Evolutionary conservation across 768 basidiomycete species (phyloP).

Genomic region (Serendipita indica): DNA sequence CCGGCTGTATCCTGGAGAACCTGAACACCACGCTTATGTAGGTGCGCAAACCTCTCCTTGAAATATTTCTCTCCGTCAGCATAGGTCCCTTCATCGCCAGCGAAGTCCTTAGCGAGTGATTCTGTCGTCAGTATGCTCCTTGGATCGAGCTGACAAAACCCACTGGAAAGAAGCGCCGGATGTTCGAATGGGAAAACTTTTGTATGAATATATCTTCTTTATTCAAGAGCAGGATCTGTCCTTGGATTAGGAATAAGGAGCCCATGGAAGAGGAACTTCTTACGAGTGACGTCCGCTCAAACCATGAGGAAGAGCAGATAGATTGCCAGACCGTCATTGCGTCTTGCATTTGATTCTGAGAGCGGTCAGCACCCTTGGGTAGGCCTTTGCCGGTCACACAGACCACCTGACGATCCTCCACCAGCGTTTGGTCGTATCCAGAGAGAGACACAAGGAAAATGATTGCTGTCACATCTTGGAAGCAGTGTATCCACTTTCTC

Average conservation of each 20-base stretch:
- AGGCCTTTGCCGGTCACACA: conserved; percentile 1
- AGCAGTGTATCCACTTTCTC: conserved; percentile 89
- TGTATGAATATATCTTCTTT: conserved; percentile 86
- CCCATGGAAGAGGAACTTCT: conserved; percentile 20
- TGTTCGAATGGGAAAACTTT: conserved; percentile 69
- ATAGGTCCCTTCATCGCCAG: conserved; percentile 43
- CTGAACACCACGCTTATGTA: conserved; percentile 51
- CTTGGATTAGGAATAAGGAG: not conserved
- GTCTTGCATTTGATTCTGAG: conserved; percentile 97
- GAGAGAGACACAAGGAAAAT: conserved; percentile 82
- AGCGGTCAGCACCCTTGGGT: too few relatives aligned
- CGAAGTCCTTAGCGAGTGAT: too few relatives aligned
- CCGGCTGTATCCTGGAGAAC: not conserved
- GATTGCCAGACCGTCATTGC: conserved; percentile 98
- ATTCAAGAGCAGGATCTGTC: conserved; percentile 90
- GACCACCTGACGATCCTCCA: conserved; percentile 86
- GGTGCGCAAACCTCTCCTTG: conserved; percentile 63
- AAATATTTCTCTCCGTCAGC: conserved; percentile 79
- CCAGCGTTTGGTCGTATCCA: conserved; percentile 87
- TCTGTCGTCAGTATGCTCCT: too few relatives aligned
- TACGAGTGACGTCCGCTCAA: conserved; percentile 84
- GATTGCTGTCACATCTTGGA: conserved; percentile 89
- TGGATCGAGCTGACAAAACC: too few relatives aligned
- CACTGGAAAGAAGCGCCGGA: conserved; percentile 83
- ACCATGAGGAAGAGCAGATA: conserved; percentile 96